These are phyloP conservation scores for Lodderomyces pseudojiufengensis DNA, from an alignment of 1,139 yeast species.

Conservation along the genomic window DNA sequence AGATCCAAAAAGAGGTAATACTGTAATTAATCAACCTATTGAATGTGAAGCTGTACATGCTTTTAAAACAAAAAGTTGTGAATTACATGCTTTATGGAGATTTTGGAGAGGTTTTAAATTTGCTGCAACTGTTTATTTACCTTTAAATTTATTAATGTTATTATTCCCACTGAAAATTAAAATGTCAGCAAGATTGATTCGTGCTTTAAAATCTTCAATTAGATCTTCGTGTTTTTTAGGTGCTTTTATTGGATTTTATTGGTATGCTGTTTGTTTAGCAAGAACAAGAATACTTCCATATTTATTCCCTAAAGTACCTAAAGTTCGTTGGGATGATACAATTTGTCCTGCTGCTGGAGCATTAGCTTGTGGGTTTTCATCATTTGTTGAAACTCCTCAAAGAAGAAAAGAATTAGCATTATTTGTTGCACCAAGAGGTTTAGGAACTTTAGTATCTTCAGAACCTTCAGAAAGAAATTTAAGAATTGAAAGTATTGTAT, in stretches of 20 bases:
- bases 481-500: constrained; percentile 25
- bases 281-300: constrained; percentile 28
- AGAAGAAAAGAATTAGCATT: constrained; percentile 39
- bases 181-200: constrained; percentile 18
- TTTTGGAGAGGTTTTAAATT: constrained; percentile 33
- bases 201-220: constrained; percentile 23
- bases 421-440: constrained; percentile 37
- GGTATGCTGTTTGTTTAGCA: constrained; percentile 39
- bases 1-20: constrained; percentile 22
- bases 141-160: constrained; percentile 30
- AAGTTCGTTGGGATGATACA: constrained; percentile 27
- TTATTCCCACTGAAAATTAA: constrained; percentile 22
- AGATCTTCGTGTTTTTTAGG: constrained; percentile 35
- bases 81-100: constrained; percentile 38
- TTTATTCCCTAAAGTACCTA: constrained; percentile 28
- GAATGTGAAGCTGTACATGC: constrained; percentile 34
- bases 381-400: constrained; percentile 30
- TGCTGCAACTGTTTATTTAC: constrained; percentile 32
- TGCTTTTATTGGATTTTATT: constrained; percentile 28
- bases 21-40: constrained; percentile 22
- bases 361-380: constrained; percentile 31
- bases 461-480: constrained; percentile 25
- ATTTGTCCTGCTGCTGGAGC: constrained; percentile 30
- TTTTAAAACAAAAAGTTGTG: constrained; percentile 31
- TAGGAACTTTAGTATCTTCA: constrained; percentile 32